Evolutionary conservation across 352 stramenopile species (phyloP).

Genomic region (Pythium myriotylum): DNA sequence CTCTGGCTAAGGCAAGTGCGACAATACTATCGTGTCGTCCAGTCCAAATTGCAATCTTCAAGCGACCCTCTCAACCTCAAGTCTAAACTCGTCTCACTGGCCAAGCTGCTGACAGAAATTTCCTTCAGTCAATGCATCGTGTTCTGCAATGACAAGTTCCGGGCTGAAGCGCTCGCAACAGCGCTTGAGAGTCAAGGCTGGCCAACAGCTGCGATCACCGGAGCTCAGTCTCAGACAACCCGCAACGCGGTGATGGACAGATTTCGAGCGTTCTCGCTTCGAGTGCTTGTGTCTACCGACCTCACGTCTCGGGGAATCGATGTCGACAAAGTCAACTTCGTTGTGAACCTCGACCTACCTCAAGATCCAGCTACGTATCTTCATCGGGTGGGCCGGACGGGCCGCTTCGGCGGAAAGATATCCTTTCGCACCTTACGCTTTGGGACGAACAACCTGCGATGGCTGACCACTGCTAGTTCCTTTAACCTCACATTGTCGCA

Average conservation of each 20-base stretch:
- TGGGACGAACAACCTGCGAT: neutral
- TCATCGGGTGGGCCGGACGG: conserved; percentile 72
- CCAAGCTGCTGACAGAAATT: conserved; percentile 60
- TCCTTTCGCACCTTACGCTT: conserved; percentile 32
- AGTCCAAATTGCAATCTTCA: neutral
- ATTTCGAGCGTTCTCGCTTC: conserved; percentile 52
- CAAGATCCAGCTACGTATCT: conserved; percentile 77
- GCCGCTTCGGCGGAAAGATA: conserved; percentile 78
- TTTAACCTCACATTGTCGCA: conserved; percentile 11
- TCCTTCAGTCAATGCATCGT: conserved; percentile 82
- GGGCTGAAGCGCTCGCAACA: conserved; percentile 60
- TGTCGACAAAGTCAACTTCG: conserved; percentile 78
- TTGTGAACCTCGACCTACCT: conserved; percentile 78
- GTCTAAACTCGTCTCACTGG: conserved; percentile 58
- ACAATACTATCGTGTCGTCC: conserved; percentile 71
- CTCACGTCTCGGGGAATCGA: conserved; percentile 79
- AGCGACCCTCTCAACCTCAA: conserved; percentile 46
- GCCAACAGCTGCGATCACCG: conserved; percentile 68
- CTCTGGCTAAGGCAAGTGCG: conserved; percentile 72
- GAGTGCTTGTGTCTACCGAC: conserved; percentile 79
- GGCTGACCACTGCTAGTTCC: conserved; percentile 4
- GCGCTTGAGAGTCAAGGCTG: conserved; percentile 55
- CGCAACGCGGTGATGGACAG: conserved; percentile 63
- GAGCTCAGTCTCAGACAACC: conserved; percentile 60
- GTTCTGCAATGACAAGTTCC: conserved; percentile 86